Evolutionary conservation across 768 basidiomycete genomes (phyloP).

Genomic region (Lanmaoa rubissima): DNA sequence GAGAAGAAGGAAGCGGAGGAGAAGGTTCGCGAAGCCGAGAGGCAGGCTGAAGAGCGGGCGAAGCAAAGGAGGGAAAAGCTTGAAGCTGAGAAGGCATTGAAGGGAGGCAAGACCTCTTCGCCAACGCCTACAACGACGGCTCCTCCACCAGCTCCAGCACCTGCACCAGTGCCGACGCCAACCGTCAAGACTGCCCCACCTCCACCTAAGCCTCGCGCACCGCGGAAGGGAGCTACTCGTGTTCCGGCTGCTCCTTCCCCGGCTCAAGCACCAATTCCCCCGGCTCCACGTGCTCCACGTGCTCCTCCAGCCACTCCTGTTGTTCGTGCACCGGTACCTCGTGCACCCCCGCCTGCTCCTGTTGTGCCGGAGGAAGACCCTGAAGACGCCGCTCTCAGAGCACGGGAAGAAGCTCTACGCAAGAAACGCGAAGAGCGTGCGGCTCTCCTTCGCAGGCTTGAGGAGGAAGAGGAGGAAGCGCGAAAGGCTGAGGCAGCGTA

Average conservation of each 20-base stretch:
- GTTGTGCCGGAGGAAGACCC: conserved; percentile 58
- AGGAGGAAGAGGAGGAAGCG: conserved; percentile 62
- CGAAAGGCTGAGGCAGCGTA: conserved; percentile 45
- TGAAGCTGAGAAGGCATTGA: conserved; percentile 68
- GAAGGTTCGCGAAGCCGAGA: conserved; percentile 74
- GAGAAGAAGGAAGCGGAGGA: conserved; percentile 93
- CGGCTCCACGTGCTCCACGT: conserved; percentile 19
- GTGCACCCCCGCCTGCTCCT: conserved; percentile 39
- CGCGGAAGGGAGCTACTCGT: conserved; percentile 18
- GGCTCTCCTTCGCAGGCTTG: conserved; percentile 66
- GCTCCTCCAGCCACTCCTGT: conserved; percentile 8
- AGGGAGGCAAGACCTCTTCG: conserved; percentile 44
- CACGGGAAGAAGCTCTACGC: conserved; percentile 66
- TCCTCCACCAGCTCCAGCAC: conserved; percentile 39
- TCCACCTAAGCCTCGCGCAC: conserved; percentile 29
- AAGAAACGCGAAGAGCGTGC: conserved; percentile 73
- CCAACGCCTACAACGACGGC: conserved; percentile 46
- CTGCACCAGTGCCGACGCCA: conserved; percentile 35
- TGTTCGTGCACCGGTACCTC: conserved; percentile 31
- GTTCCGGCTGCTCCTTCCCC: conserved; percentile 22
- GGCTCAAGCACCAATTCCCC: conserved; percentile 20
- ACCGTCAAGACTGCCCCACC: conserved; percentile 39
- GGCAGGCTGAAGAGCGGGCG: conserved; percentile 79
- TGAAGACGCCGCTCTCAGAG: conserved; percentile 70
- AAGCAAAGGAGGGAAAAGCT: conserved; percentile 67